Conservation (phyloP, 345 rosid species). For the Populus simonii region DNA sequence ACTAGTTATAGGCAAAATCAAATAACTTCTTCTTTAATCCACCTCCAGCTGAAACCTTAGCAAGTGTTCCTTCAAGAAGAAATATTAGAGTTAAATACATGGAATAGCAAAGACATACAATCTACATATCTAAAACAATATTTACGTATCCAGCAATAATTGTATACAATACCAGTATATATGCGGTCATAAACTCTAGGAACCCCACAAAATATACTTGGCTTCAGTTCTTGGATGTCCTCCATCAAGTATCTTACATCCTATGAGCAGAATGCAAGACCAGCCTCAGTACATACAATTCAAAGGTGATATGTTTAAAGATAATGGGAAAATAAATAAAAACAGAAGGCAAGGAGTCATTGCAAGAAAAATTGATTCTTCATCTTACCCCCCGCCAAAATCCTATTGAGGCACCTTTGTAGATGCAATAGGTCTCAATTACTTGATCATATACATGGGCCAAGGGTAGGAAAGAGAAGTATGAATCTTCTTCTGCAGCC, state of each 20-base stretch:
- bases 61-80: constrained; percentile 57
- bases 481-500: constrained; percentile 69
- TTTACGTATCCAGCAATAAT: not conserved
- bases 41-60: constrained; percentile 67
- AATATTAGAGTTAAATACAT: constrained; percentile 1
- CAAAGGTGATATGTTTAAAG: not conserved
- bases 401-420: constrained; percentile 76
- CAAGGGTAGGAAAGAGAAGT: constrained; percentile 90
- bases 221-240: constrained; percentile 82
- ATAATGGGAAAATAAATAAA: not conserved
- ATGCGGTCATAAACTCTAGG: constrained; percentile 87
- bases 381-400: constrained; percentile 82
- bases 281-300: not conserved
- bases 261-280: constrained; percentile 26
- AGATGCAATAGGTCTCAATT: constrained; percentile 72
- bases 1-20: constrained; percentile 79
- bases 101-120: not conserved
- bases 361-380: not conserved
- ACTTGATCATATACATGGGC: constrained; percentile 91
- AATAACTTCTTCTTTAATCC: constrained; percentile 58
- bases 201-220: constrained; percentile 76
- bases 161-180: constrained; percentile 50
- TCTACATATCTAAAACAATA: not conserved
- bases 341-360: not conserved
- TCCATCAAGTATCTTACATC: constrained; percentile 74